Evolutionary conservation across 495 filamentous ascomycete species (phyloP).

Genomic region (Hypomontagnella monticulosa): DNA sequence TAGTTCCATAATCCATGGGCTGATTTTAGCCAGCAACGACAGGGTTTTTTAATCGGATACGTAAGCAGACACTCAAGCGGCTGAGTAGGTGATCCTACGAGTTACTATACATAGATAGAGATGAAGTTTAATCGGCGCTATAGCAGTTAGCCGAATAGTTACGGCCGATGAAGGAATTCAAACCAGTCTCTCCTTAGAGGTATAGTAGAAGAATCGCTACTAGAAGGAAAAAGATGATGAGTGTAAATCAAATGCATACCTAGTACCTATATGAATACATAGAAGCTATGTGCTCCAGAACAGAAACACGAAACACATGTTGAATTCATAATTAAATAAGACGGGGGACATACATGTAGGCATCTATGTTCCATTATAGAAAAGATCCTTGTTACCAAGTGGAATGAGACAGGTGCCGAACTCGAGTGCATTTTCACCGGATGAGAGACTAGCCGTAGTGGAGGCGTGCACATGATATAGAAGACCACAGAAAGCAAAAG

Average conservation of each 20-base stretch:
- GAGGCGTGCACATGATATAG: constrained; percentile 9
- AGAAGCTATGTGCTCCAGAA: no score
- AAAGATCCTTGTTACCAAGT: background rate
- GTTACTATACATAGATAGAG: background rate
- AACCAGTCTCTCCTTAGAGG: no score
- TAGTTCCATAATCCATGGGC: background rate
- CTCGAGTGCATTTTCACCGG: constrained; percentile 14
- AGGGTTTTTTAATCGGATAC: no score
- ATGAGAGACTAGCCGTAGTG: constrained; percentile 26
- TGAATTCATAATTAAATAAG: background rate
- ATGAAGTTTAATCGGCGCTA: background rate
- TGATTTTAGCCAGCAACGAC: no score
- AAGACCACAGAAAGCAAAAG: constrained; percentile 19
- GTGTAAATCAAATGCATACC: no score
- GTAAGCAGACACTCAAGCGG: constrained; percentile 2
- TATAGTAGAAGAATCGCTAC: no score
- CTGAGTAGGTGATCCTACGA: constrained; percentile 13
- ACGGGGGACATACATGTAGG: background rate
- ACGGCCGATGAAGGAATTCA: no score
- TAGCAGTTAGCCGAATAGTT: no score
- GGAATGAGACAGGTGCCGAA: constrained; percentile 29
- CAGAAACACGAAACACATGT: no score
- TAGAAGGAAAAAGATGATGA: no score
- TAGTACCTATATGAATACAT: no score
- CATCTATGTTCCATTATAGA: background rate